Conservation (phyloP, 2,329 filamentous ascomycete genomes). For the Macrophomina phaseolina region DNA sequence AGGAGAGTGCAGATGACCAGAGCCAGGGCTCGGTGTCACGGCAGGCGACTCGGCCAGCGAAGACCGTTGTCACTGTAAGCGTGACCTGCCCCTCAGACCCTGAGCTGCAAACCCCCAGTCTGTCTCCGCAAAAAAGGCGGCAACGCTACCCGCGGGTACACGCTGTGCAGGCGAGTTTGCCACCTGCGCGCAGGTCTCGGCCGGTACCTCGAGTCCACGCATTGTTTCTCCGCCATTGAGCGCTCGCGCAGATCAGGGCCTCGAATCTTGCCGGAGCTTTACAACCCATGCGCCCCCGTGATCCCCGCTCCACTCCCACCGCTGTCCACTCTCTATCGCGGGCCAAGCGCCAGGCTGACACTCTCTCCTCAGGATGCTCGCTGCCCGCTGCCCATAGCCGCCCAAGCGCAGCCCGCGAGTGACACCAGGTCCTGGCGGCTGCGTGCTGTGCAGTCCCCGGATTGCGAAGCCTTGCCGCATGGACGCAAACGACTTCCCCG, state of each 20-base stretch:
- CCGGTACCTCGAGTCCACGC: constrained; percentile 17
- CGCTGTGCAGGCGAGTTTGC: constrained; percentile 6
- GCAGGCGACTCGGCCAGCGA: constrained; percentile 17
- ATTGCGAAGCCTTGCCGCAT: constrained; percentile 21
- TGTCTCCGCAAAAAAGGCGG: constrained; percentile 15
- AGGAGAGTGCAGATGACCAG: constrained; percentile 26
- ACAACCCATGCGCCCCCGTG: constrained; percentile 24
- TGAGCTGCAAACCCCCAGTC: constrained; percentile 10
- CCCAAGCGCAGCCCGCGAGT: constrained; percentile 7
- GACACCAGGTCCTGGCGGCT: constrained; percentile 16
- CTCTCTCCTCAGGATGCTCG: not conserved
- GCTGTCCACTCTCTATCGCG: not conserved
- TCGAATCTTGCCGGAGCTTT: constrained; percentile 23
- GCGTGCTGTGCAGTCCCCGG: constrained; percentile 16
- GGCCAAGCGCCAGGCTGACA: not conserved
- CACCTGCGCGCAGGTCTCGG: constrained; percentile 9
- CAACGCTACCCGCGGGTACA: constrained; percentile 6
- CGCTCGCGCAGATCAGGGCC: constrained; percentile 19
- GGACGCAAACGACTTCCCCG: constrained; percentile 24
- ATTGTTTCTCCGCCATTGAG: constrained; percentile 14
- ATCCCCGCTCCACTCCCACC: constrained; percentile 7
- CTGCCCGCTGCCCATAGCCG: constrained; percentile 3
- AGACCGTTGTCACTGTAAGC: constrained; percentile 21
- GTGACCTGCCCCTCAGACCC: constrained; percentile 17
- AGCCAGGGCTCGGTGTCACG: constrained; percentile 24